Conservation (phyloP, 306 rosid genomes). For the Clitoria ternatea region DNA sequence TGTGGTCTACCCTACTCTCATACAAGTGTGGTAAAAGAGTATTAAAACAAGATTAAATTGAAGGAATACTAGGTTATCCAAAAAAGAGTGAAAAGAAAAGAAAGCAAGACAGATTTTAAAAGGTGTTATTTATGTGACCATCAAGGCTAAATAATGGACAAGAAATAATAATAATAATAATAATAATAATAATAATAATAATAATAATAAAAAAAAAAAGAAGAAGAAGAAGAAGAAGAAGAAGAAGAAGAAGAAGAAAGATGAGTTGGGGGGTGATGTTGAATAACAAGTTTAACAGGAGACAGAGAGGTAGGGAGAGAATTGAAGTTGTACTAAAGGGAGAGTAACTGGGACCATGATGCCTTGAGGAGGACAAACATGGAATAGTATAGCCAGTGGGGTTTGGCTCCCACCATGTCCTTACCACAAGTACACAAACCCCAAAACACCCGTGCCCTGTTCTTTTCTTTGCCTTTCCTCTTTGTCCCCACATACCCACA, state of each 20-base stretch:
- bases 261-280: not conserved
- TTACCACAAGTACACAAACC: slow-evolving; percentile 35
- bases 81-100: slow-evolving; percentile 5
- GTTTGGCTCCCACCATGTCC: slow-evolving; percentile 60
- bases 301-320: not conserved
- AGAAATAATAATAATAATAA: not conserved
- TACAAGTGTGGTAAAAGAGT: not conserved
- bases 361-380: slow-evolving; percentile 44
- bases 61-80: not conserved
- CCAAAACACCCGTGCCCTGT: slow-evolving; percentile 72
- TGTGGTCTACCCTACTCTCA: too few species aligned
- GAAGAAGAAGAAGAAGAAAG: not conserved
- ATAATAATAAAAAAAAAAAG: not conserved
- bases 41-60: not conserved
- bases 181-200: too few species aligned
- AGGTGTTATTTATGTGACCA: not conserved
- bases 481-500: slow-evolving; percentile 35
- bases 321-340: not conserved
- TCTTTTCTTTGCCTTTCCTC: slow-evolving; percentile 26
- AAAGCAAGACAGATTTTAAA: not conserved
- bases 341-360: slow-evolving; percentile 50
- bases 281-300: not conserved
- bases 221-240: not conserved
- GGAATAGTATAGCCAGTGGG: slow-evolving; percentile 47
- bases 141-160: slow-evolving; percentile 6